Conservation (phyloP, 352 stramenopile species). For the Ochromonadaceae sp. region DNA sequence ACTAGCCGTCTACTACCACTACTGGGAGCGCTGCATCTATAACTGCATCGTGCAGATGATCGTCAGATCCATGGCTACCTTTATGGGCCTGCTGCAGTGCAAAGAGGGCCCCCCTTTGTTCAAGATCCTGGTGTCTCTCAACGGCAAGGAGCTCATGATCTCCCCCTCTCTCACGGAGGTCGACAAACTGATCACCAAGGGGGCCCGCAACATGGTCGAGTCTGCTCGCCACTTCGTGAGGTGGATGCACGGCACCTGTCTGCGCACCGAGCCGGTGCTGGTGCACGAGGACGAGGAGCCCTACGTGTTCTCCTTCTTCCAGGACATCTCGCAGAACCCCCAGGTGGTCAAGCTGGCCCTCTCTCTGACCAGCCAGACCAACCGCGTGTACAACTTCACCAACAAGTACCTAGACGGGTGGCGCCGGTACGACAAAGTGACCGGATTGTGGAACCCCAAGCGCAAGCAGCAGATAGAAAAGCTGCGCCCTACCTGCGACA, state of each 20-base stretch:
- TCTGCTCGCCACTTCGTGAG: slow-evolving; percentile 76
- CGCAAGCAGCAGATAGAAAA: slow-evolving; percentile 61
- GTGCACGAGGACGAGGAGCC: slow-evolving; percentile 78
- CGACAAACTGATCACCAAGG: slow-evolving; percentile 86
- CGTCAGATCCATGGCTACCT: slow-evolving; percentile 77
- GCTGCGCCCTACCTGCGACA: slow-evolving; percentile 69
- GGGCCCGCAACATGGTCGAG: slow-evolving; percentile 79
- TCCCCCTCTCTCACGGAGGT: slow-evolving; percentile 79
- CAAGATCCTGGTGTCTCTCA: slow-evolving; percentile 79
- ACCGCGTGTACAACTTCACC: slow-evolving; percentile 80
- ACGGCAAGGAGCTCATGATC: slow-evolving; percentile 81
- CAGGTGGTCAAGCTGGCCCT: slow-evolving; percentile 88
- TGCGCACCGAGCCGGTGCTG: slow-evolving; percentile 26
- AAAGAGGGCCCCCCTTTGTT: slow-evolving; percentile 59
- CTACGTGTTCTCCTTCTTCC: slow-evolving; percentile 79
- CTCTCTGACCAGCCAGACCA: slow-evolving; percentile 75
- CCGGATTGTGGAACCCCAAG: slow-evolving; percentile 85
- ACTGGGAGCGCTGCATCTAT: slow-evolving; percentile 87
- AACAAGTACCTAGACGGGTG: slow-evolving; percentile 83
- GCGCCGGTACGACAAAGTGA: slow-evolving; percentile 77
- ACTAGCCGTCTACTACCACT: slow-evolving; percentile 86
- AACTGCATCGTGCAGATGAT: slow-evolving; percentile 93
- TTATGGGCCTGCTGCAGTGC: slow-evolving; percentile 60
- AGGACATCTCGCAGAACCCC: slow-evolving; percentile 80
- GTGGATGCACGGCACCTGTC: slow-evolving; percentile 87